Percentiles rank a stretch among this genome's conserved stretches.
Conservation (phyloP, 2,329 filamentous ascomycete species). For the Gyromitra esculenta region DNA sequence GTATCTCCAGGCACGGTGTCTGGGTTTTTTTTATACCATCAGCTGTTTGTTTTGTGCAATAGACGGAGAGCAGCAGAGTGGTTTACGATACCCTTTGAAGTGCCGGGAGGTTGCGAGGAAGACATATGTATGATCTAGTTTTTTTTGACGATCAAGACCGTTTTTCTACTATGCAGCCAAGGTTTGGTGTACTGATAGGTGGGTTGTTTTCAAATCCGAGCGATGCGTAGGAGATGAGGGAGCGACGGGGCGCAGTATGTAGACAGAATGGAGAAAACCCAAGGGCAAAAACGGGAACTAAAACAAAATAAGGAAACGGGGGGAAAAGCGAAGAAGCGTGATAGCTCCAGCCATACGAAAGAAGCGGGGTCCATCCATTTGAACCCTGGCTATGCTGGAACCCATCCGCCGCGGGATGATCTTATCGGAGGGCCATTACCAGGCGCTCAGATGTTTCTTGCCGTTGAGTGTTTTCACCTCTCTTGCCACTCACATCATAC, state of each 20-base stretch:
- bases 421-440: not conserved
- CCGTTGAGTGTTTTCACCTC: not conserved
- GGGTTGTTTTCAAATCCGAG: conserved; percentile 1
- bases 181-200: not conserved
- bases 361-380: conserved; percentile 3
- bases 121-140: conserved; percentile 20
- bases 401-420: not conserved
- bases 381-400: conserved; percentile 12
- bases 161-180: conserved; percentile 1
- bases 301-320: not conserved
- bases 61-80: conserved; percentile 14
- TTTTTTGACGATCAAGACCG: not conserved
- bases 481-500: no score
- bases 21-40: not conserved
- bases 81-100: conserved; percentile 18
- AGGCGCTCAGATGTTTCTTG: not conserved
- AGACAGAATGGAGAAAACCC: not conserved
- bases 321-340: not conserved
- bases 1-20: conserved; percentile 20
- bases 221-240: conserved; percentile 7
- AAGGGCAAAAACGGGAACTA: not conserved
- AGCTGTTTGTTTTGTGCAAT: conserved; percentile 4
- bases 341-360: not conserved
- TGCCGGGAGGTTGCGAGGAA: conserved; percentile 14
- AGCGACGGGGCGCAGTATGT: not conserved